A percentile compares a stretch with the other conserved stretches of the same genome.
Evolutionary conservation across 805 yeast species (phyloP).

Genomic region (Yamadazyma phyllophila): DNA sequence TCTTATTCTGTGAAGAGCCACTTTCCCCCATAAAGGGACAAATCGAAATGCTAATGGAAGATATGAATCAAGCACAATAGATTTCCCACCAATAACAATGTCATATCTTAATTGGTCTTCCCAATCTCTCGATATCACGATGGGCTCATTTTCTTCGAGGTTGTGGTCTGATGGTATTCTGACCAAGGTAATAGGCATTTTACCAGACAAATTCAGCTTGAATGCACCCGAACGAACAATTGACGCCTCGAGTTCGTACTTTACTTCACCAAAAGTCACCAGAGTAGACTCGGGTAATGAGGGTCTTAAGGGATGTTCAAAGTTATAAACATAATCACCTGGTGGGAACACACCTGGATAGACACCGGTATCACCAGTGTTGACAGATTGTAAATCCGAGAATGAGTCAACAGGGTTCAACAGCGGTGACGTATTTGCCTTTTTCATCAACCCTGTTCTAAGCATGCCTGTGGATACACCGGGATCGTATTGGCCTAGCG

Average conservation of each 20-base stretch:
- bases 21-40: slow-evolving; percentile 78
- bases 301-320: slow-evolving; percentile 84
- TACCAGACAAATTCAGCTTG: slow-evolving; percentile 69
- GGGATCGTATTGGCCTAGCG: slow-evolving; percentile 1
- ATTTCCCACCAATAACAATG: slow-evolving; percentile 85
- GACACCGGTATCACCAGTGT: slow-evolving; percentile 17
- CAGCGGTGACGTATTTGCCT: slow-evolving; percentile 31
- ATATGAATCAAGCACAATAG: slow-evolving; percentile 77
- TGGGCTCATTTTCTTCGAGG: slow-evolving; percentile 89
- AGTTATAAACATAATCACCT: slow-evolving; percentile 90
- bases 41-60: slow-evolving; percentile 82
- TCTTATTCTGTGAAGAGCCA: slow-evolving; percentile 81
- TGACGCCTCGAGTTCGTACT: slow-evolving; percentile 64
- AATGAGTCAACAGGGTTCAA: slow-evolving; percentile 21
- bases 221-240: slow-evolving; percentile 83
- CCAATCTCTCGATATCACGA: slow-evolving; percentile 88
- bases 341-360: slow-evolving; percentile 54
- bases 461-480: neutral
- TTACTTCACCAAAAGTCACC: slow-evolving; percentile 79
- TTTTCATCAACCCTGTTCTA: slow-evolving; percentile 21
- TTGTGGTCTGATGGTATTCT: slow-evolving; percentile 77
- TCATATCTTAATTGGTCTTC: slow-evolving; percentile 89
- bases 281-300: slow-evolving; percentile 76
- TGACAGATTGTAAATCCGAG: slow-evolving; percentile 18
- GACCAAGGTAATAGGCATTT: slow-evolving; percentile 61